phyloP scores from a whole-genome alignment of 1,284 basidiomycete genomes.

The Polyporus tsugae region DNA sequence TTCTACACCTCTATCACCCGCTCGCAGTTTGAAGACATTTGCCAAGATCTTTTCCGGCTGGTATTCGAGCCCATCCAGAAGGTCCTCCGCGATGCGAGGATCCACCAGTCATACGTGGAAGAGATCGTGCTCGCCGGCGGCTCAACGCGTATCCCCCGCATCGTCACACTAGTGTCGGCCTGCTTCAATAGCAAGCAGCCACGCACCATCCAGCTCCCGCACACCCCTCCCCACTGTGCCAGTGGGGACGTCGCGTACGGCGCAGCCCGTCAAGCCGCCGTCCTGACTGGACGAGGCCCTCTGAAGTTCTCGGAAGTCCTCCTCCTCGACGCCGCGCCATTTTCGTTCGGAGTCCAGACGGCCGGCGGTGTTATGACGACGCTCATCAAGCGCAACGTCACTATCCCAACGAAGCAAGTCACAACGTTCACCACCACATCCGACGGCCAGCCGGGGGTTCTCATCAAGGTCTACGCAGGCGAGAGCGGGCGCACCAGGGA shows the following conservation, averaged over 20 bases:
- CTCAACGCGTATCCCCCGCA: slow-evolving; percentile 98
- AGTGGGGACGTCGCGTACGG: slow-evolving; percentile 99
- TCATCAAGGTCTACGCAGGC: slow-evolving; percentile 99
- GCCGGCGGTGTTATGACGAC: slow-evolving; percentile 99
- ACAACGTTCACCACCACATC: slow-evolving; percentile 99
- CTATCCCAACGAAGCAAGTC: slow-evolving; percentile 98
- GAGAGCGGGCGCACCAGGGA: slow-evolving; percentile 99
- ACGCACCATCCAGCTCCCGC: slow-evolving; percentile 69
- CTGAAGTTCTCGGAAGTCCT: slow-evolving; percentile 94
- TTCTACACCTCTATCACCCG: slow-evolving; percentile 99
- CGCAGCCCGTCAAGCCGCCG: slow-evolving; percentile 98
- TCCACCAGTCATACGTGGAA: slow-evolving; percentile 95
- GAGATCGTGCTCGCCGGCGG: slow-evolving; percentile 98
- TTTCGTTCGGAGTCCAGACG: slow-evolving; percentile 98
- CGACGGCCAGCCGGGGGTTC: slow-evolving; percentile 98
- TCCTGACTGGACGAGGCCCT: slow-evolving; percentile 86
- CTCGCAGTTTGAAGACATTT: slow-evolving; percentile 98
- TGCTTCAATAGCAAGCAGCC: slow-evolving; percentile 99
- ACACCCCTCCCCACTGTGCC: slow-evolving; percentile 88
- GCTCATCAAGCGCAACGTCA: slow-evolving; percentile 98
- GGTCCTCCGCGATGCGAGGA: slow-evolving; percentile 97
- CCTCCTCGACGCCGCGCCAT: slow-evolving; percentile 95
- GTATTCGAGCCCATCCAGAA: slow-evolving; percentile 99
- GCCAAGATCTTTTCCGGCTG: slow-evolving; percentile 96
- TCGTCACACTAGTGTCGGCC: slow-evolving; percentile 97